Percentiles rank a stretch among this genome's conserved stretches.
phyloP scores from a whole-genome alignment of 2,329 filamentous ascomycete genomes.

The Aspergillus spinulosporus region DNA sequence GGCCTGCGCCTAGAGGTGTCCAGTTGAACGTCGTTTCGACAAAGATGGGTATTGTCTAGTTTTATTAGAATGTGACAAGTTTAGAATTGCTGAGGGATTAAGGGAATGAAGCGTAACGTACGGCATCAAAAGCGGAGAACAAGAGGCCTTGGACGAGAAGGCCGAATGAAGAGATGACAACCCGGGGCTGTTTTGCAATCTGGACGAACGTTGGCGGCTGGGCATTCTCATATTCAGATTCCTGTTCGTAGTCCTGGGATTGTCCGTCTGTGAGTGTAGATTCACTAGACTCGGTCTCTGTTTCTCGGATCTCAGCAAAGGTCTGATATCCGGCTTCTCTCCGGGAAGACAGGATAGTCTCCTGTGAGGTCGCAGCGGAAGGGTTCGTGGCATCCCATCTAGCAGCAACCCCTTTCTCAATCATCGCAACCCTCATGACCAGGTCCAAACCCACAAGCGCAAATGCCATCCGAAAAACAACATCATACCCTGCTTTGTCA shows the following conservation, averaged over 20 bases:
- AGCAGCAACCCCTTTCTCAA: conserved; percentile 62
- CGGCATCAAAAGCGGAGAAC: conserved; percentile 54
- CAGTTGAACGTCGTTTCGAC: conserved; percentile 57
- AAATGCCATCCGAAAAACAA: conserved; percentile 60
- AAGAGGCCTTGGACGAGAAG: conserved; percentile 53
- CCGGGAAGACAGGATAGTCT: conserved; percentile 33
- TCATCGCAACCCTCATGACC: conserved; percentile 58
- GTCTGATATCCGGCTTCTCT: conserved; percentile 36
- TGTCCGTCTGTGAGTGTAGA: not conserved
- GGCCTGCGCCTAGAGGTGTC: conserved; percentile 57
- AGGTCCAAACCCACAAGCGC: conserved; percentile 60
- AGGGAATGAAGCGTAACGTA: conserved; percentile 25
- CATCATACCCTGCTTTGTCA: conserved; percentile 57
- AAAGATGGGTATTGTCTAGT: conserved; percentile 53
- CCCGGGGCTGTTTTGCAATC: conserved; percentile 45
- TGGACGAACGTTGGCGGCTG: conserved; percentile 20
- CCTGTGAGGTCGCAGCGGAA: conserved; percentile 29
- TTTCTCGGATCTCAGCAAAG: not conserved
- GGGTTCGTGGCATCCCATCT: conserved; percentile 30
- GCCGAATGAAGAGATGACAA: conserved; percentile 59
- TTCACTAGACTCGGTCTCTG: not conserved
- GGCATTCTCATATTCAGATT: not conserved
- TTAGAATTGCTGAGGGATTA: conserved; percentile 19
- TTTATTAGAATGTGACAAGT: not conserved
- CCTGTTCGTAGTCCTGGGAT: not conserved